Conservation (phyloP, 768 basidiomycete genomes). For the Kwoniella botswanensis region DNA sequence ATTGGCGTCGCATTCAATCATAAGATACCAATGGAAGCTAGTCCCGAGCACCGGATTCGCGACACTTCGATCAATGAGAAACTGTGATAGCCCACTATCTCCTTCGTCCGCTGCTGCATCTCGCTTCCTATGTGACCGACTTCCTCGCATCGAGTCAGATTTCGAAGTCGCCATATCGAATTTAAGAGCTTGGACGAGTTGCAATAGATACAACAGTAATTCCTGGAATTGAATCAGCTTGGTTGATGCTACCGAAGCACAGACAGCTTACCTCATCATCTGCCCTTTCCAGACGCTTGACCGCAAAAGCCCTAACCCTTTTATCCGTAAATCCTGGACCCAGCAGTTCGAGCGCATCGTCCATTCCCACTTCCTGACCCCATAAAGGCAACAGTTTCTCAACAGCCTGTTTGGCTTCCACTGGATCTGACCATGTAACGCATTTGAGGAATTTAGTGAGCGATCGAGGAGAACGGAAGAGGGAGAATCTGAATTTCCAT, state of each 20-base stretch:
- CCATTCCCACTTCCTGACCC: conserved; percentile 90
- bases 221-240: conserved; percentile 65
- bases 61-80: conserved; percentile 83
- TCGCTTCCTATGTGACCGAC: conserved; percentile 23
- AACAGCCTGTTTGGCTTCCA: conserved; percentile 96
- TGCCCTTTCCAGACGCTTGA: conserved; percentile 83
- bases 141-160: conserved; percentile 10
- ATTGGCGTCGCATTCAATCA: conserved; percentile 87
- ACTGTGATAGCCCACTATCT: conserved; percentile 90
- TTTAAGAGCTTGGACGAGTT: conserved; percentile 96
- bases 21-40: conserved; percentile 94
- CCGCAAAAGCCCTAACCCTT: conserved; percentile 90
- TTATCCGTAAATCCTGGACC: conserved; percentile 75
- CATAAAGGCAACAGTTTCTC: conserved; percentile 93
- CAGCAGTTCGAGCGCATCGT: conserved; percentile 92
- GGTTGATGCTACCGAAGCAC: neutral
- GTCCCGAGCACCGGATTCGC: conserved; percentile 85
- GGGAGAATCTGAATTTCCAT: conserved; percentile 99
- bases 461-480: conserved; percentile 72
- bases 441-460: conserved; percentile 97
- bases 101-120: conserved; percentile 68
- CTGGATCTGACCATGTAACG: conserved; percentile 94
- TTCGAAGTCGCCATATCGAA: conserved; percentile 75
- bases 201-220: conserved; percentile 85
- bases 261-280: conserved; percentile 80